phyloP scores from a whole-genome alignment of 164 flowering plant genomes.

The Kalanchoe fedtschenkoi region DNA sequence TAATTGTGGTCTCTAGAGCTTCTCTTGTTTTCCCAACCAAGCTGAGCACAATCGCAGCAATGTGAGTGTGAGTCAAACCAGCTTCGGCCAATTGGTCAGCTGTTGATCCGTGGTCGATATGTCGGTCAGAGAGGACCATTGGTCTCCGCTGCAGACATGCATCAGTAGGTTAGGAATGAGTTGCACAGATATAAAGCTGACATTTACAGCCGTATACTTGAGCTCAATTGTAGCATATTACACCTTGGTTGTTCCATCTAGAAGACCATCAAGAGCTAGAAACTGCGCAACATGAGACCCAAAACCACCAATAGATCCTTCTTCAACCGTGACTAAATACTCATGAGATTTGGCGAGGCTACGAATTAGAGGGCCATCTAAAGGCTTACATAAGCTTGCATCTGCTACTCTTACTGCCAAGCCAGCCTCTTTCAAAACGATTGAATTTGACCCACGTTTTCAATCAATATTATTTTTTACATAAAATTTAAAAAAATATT shows the following conservation, averaged over 20 bases:
- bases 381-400: conserved; percentile 90
- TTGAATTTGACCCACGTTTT: no score
- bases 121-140: conserved; percentile 76
- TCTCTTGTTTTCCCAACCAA: conserved; percentile 72
- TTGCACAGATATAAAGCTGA: neutral
- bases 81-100: conserved; percentile 62
- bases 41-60: conserved; percentile 77
- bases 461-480: no score
- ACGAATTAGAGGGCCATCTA: conserved; percentile 63
- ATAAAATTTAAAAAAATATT: no score
- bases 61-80: conserved; percentile 83
- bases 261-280: conserved; percentile 86
- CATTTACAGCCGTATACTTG: neutral
- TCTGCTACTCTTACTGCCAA: conserved; percentile 67
- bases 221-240: neutral
- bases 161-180: conserved; percentile 6
- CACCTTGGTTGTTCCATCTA: conserved; percentile 85
- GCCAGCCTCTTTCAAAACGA: conserved; percentile 49
- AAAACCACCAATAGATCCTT: conserved; percentile 92
- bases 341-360: conserved; percentile 80
- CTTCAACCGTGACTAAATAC: conserved; percentile 76
- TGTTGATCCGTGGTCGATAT: conserved; percentile 88
- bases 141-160: conserved; percentile 78
- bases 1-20: conserved; percentile 58
- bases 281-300: conserved; percentile 94